phyloP scores from a whole-genome alignment of 2,329 filamentous ascomycete species.

The Phaeosphaeria sp. region DNA sequence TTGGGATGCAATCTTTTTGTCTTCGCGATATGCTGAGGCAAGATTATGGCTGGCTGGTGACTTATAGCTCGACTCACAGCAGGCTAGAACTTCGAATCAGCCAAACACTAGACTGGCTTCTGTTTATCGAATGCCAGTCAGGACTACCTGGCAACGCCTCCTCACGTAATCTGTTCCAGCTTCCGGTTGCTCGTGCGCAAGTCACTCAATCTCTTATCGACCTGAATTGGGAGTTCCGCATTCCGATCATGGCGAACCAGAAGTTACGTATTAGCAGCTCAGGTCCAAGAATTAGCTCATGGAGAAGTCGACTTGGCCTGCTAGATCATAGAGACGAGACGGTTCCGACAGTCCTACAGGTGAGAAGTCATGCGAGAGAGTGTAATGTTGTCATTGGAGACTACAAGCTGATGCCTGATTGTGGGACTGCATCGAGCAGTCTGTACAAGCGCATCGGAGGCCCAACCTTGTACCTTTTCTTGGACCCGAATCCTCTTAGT shows the following conservation, averaged over 20 bases:
- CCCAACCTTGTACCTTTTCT: slow-evolving; percentile 60
- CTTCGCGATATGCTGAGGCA: slow-evolving; percentile 24
- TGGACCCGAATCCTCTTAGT: slow-evolving; percentile 61
- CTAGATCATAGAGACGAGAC: slow-evolving; percentile 49
- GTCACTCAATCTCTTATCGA: slow-evolving; percentile 18
- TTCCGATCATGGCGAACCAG: slow-evolving; percentile 14
- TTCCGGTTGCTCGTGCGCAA: slow-evolving; percentile 27
- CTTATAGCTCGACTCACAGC: slow-evolving; percentile 49
- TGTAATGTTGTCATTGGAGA: slow-evolving; percentile 53
- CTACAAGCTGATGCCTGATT: slow-evolving; percentile 61
- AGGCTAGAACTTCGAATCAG: slow-evolving; percentile 52
- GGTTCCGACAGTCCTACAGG: slow-evolving; percentile 52
- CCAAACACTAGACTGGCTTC: slow-evolving; percentile 50
- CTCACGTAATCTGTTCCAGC: slow-evolving; percentile 50
- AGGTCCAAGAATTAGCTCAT: slow-evolving; percentile 36
- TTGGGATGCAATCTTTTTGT: slow-evolving; percentile 17
- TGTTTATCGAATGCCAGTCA: slow-evolving; percentile 53
- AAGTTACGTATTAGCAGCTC: slow-evolving; percentile 28
- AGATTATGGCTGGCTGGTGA: slow-evolving; percentile 50
- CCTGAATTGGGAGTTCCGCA: slow-evolving; percentile 31
- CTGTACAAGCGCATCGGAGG: slow-evolving; percentile 56
- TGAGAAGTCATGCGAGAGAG: slow-evolving; percentile 44
- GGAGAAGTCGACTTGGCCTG: slow-evolving; percentile 46
- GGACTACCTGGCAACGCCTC: slow-evolving; percentile 48
- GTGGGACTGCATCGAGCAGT: slow-evolving; percentile 63